phyloP scores from a whole-genome alignment of 2,329 filamentous ascomycete genomes.

The Colletotrichum tabaci region DNA sequence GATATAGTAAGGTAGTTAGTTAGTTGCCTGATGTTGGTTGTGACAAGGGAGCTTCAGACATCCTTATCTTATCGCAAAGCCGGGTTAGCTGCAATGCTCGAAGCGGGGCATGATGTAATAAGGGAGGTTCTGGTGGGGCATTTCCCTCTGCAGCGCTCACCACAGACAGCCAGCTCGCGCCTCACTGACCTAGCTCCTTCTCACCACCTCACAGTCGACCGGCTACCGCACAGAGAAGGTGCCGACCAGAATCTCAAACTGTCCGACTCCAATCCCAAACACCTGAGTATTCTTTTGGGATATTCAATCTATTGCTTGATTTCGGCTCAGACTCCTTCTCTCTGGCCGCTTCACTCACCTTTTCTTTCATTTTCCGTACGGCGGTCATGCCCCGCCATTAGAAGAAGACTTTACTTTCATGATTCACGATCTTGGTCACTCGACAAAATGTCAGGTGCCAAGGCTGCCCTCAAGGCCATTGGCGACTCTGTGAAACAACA shows the following conservation, averaged over 20 bases:
- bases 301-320: too few relatives aligned
- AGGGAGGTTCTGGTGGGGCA: slow-evolving; percentile 36
- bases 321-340: too few relatives aligned
- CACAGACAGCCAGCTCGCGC: slow-evolving; percentile 17
- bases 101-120: slow-evolving; percentile 43
- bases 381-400: slow-evolving; percentile 33
- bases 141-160: slow-evolving; percentile 26
- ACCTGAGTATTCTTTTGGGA: neutral
- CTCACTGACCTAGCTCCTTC: slow-evolving; percentile 16
- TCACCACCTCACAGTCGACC: slow-evolving; percentile 5
- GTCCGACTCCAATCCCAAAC: neutral
- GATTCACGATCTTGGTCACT: slow-evolving; percentile 16
- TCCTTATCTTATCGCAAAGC: slow-evolving; percentile 33
- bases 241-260: slow-evolving; percentile 2
- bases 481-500: slow-evolving; percentile 83
- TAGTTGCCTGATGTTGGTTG: neutral
- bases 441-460: slow-evolving; percentile 68
- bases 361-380: neutral
- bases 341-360: neutral
- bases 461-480: slow-evolving; percentile 85
- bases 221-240: neutral
- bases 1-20: too few relatives aligned
- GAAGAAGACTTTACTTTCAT: slow-evolving; percentile 36
- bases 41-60: neutral
- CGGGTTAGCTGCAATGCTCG: slow-evolving; percentile 21